phyloP scores from a whole-genome alignment of 305 asterid species.

The Caryopteris hybrid region DNA sequence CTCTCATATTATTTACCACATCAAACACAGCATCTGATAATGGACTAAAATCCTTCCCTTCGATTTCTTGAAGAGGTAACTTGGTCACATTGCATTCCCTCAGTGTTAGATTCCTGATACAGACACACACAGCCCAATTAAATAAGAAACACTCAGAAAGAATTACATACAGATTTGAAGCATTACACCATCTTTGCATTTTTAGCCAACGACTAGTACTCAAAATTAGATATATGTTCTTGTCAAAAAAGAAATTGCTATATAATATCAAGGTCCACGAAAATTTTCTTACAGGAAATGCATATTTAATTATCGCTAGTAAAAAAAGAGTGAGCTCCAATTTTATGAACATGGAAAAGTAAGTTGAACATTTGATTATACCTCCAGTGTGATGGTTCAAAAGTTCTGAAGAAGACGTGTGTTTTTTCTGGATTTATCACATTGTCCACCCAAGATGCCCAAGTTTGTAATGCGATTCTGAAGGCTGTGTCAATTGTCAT shows the following conservation, averaged over 20 bases:
- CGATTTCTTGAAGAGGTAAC: constrained; percentile 48
- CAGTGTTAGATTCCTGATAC: constrained; percentile 46
- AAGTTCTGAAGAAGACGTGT: constrained; percentile 58
- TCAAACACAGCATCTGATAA: constrained; percentile 47
- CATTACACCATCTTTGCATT: neutral
- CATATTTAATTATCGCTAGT: no score
- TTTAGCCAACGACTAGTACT: neutral
- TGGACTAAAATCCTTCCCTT: constrained; percentile 43
- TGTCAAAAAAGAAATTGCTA: neutral
- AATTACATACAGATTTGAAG: neutral
- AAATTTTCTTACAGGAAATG: no score
- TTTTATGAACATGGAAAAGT: neutral
- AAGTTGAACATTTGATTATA: no score
- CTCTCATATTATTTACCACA: constrained; percentile 50
- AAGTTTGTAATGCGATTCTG: constrained; percentile 51
- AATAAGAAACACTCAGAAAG: neutral
- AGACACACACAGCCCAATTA: neutral
- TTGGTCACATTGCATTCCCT: constrained; percentile 52
- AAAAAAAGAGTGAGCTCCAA: neutral
- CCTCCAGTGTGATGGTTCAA: no score
- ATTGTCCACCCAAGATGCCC: constrained; percentile 73
- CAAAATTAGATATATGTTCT: neutral
- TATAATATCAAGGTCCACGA: no score
- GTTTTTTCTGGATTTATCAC: constrained; percentile 50
- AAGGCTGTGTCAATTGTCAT: constrained; percentile 56